A percentile compares a stretch with the other conserved stretches of the same genome.
Conservation (phyloP, 2,329 filamentous ascomycete genomes). For the Pseudopithomyces maydicus region DNA sequence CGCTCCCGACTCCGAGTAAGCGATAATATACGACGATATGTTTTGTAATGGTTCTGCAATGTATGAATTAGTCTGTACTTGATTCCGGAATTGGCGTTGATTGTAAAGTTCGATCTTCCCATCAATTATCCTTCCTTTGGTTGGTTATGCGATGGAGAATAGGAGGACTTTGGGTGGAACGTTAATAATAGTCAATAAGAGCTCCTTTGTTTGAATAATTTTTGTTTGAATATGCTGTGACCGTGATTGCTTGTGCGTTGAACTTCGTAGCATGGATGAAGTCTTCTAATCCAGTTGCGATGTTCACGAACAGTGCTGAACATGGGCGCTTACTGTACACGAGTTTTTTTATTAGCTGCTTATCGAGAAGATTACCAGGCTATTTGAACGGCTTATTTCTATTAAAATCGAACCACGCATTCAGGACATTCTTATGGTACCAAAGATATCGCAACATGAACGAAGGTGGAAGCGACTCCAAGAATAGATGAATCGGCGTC, state of each 20-base stretch:
- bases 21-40: not conserved
- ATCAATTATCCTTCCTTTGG: not conserved
- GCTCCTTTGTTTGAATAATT: not conserved
- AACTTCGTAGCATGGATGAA: too few relatives aligned
- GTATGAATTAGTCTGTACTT: not conserved
- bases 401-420: too few relatives aligned
- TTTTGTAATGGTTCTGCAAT: slow-evolving; percentile 3
- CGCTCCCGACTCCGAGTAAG: not conserved
- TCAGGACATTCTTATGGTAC: too few relatives aligned
- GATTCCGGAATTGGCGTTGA: slow-evolving; percentile 1
- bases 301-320: too few relatives aligned
- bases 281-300: too few relatives aligned
- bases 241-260: too few relatives aligned
- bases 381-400: too few relatives aligned
- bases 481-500: too few relatives aligned
- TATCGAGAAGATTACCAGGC: too few relatives aligned
- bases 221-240: not conserved
- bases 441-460: not conserved
- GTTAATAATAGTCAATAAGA: not conserved
- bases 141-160: not conserved
- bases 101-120: not conserved
- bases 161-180: not conserved
- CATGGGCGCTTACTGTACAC: too few relatives aligned
- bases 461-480: not conserved
- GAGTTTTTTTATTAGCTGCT: too few relatives aligned